Base-by-base conservation (phyloP, 2,329 filamentous ascomycete genomes). In the Aspergillus sp. region DNA sequence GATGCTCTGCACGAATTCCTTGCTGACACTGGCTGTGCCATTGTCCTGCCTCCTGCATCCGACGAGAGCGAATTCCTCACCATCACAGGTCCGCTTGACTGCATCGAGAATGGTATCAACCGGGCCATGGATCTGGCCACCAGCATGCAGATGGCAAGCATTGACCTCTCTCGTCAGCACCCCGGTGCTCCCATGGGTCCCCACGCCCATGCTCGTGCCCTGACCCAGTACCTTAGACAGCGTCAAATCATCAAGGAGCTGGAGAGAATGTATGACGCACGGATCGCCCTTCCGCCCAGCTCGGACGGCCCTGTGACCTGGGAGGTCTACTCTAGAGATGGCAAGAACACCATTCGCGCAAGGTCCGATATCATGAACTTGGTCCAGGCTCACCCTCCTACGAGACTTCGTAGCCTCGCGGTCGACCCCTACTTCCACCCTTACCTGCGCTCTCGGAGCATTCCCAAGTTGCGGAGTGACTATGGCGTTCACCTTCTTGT, bases 121-220 rank as follows among this genome's bases (percentile, higher is more conserved):
- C 90, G 88, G 75, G 91, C 93, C 51, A 92, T 96, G 83, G 90
- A 96, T 67, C 83, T 97, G 58, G 93, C 94, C 51, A 90, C 90
- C 70, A 89, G 87, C 73, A 94, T 97, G 88, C 89, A 92, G 70
- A 90, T 89, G 81, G 87, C 89, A 41, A 90, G 88, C 72, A 87
- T 96, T 64, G 93, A 97, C 71, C 86, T 96, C 67, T 87, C 89
- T 32, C 87, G 89, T 54, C 89, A 92, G 74, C 91, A 96, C 75
- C 86, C 86, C 57, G 89, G 86, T 70, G 88, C 89, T 15, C 86
- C 90, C 32, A 83, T 84, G 58, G 90, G 91, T 54, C 86, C 90
- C 10, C 86, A 90, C 57, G 82, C 84, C 8, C 94, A 99, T 73
- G 94, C 93, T 11, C 88, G 89, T 62, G 90, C 94, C 68, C 82